Evolutionary conservation across 73 alveolate genomes (phyloP).

Genomic region (Tetrahymena elliotti): DNA sequence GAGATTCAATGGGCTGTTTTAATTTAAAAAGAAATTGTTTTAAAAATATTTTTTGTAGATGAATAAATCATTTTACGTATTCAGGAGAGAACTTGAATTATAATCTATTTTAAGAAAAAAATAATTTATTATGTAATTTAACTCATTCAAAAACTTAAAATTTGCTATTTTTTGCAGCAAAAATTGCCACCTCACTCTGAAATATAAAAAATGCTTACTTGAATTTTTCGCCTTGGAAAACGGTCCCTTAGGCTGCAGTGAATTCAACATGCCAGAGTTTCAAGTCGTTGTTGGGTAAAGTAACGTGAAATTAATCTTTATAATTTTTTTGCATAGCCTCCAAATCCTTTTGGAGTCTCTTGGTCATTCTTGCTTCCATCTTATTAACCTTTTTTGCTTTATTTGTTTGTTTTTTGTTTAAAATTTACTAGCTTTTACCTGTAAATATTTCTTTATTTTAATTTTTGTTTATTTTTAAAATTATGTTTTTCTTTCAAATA

Average conservation of each 20-base stretch:
- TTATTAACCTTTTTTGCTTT: background rate
- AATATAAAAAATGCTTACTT: conserved; percentile 1
- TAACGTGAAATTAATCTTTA: conserved; percentile 59
- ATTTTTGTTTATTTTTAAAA: background rate
- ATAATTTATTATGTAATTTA: background rate
- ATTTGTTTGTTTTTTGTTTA: background rate
- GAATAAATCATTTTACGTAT: conserved; percentile 39
- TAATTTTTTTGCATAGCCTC: conserved; percentile 70
- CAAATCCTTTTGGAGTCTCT: conserved; percentile 82
- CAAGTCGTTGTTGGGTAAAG: conserved; percentile 56
- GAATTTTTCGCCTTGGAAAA: conserved; percentile 82
- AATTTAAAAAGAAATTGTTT: background rate
- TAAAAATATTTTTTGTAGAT: background rate
- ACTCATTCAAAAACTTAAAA: background rate
- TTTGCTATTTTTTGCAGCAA: background rate
- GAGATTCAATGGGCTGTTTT: conserved; percentile 92
- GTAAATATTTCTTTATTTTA: background rate
- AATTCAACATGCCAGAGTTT: conserved; percentile 77
- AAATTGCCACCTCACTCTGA: background rate
- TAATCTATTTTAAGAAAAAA: conserved; percentile 31
- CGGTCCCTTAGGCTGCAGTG: conserved; percentile 87
- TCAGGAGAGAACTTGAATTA: conserved; percentile 78
- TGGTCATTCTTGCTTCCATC: conserved; percentile 67
- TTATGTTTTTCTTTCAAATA: background rate
- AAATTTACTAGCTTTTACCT: background rate